A percentile compares a stretch with the other conserved stretches of the same genome.
Conservation (phyloP, 2,329 filamentous ascomycete genomes). For the Grosmannia serpens region DNA sequence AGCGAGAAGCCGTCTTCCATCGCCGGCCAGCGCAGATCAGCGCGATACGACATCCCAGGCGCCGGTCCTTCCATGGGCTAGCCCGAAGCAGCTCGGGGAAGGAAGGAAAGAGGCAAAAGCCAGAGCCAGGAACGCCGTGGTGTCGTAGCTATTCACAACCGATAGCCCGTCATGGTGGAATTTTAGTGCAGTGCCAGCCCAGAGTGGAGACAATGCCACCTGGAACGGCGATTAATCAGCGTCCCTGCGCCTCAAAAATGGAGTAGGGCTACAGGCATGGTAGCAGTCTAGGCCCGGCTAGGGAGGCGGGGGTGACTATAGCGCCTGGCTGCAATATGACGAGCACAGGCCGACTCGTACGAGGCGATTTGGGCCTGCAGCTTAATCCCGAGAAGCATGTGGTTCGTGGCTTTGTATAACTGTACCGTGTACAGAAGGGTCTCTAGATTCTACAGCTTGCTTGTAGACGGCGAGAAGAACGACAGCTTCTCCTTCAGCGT, state of each 20-base stretch:
- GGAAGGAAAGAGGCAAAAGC: no score
- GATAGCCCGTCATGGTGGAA: neutral
- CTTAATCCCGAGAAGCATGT: no score
- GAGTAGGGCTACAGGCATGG: neutral
- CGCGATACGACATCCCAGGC: no score
- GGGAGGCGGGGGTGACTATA: neutral
- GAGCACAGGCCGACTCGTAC: neutral
- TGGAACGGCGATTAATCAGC: neutral
- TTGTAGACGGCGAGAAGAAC: slow-evolving; percentile 37
- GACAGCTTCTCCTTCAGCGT: slow-evolving; percentile 48
- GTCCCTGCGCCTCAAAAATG: neutral
- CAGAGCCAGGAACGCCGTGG: no score
- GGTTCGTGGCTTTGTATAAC: neutral
- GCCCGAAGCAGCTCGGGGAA: no score
- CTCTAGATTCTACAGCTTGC: slow-evolving; percentile 42
- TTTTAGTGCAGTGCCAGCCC: neutral
- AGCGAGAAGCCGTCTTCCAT: no score
- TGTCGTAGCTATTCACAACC: no score
- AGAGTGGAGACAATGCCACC: neutral
- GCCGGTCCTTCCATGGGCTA: no score
- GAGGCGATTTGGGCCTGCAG: neutral
- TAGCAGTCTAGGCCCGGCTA: neutral
- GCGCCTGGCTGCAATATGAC: neutral
- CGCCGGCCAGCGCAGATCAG: no score
- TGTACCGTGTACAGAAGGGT: neutral